Evolutionary conservation across 2,329 filamentous ascomycete species (phyloP), one percentile per base, ranked within the genome.

Genomic region (Raffaelea arxii): DNA sequence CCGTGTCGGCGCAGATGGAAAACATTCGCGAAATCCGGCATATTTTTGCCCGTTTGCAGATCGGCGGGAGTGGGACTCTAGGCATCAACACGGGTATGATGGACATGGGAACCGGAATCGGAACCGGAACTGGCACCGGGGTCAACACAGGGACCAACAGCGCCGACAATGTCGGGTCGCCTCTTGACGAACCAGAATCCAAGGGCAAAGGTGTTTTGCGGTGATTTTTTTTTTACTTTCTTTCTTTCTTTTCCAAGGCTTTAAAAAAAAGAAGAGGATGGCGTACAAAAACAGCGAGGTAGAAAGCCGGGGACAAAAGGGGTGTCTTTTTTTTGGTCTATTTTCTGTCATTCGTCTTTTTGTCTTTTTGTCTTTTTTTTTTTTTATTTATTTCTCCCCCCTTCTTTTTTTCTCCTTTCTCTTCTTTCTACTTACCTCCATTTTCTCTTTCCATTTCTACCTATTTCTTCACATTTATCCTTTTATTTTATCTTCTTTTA

Each of bases 1-100:
- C 75, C 0, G 68, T 71, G n/a, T 71, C 74, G 18, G 65, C 72
- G 2, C 73, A 77, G 49, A 68, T 71, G 6, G 80, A 86, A 57
- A 84, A 82, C 54, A 64, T 92, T 19, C 77, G 80, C 40, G 83
- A 91, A 56, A 80, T 92, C 63, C 82, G 80, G 53, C 78, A 84
- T 27, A 72, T 94, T 22, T 90, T 89, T 55, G 72, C 75, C 41
- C 80, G 72, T 46, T 66, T 83, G 62, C 70, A 76, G 45, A 58
- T 88, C 9, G 48, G 49, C 16, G 43, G 48, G 23, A 41, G 43
- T 25, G 46, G 40, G 19, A n/a, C n/a, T n/a, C n/a, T n/a, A n/a
- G n/a, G n/a, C n/a, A n/a, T n/a, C n/a, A n/a, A n/a, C n/a, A n/a
- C n/a, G n/a, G n/a, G n/a, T n/a, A n/a, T n/a, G n/a, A n/a, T n/a